phyloP scores from a whole-genome alignment of 768 basidiomycete species.

The Suillus bovinus region DNA sequence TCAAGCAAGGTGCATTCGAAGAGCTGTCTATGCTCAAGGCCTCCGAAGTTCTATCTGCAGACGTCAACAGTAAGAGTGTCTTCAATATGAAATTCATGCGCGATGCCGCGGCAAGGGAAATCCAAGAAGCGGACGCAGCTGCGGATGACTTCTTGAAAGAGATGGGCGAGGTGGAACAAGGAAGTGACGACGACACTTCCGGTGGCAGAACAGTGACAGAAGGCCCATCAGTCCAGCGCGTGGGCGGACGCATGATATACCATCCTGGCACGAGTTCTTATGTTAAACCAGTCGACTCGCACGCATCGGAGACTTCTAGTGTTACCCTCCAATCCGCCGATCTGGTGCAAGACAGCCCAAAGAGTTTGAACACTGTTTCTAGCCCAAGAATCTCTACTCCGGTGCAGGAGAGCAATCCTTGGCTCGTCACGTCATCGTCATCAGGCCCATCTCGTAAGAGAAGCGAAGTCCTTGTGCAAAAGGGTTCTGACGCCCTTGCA shows the following conservation, averaged over 20 bases:
- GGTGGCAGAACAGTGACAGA: slow-evolving; percentile 34
- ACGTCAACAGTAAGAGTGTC: slow-evolving; percentile 60
- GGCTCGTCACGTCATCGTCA: slow-evolving; percentile 55
- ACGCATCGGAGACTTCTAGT: slow-evolving; percentile 62
- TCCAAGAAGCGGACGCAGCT: slow-evolving; percentile 52
- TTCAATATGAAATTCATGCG: slow-evolving; percentile 99
- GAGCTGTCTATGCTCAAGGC: slow-evolving; percentile 60
- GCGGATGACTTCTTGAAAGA: slow-evolving; percentile 76
- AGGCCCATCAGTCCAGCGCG: slow-evolving; percentile 47
- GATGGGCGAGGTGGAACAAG: slow-evolving; percentile 47
- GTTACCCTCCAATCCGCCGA: slow-evolving; percentile 64
- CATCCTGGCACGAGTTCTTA: slow-evolving; percentile 46
- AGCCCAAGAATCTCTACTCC: slow-evolving; percentile 19
- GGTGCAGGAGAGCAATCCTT: slow-evolving; percentile 62
- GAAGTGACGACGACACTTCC: slow-evolving; percentile 30
- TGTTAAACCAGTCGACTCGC: slow-evolving; percentile 28
- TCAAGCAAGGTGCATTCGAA: slow-evolving; percentile 73
- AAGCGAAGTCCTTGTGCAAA: slow-evolving; percentile 72
- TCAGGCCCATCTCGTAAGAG: slow-evolving; percentile 62
- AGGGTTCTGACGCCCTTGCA: slow-evolving; percentile 55
- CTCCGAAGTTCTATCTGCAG: slow-evolving; percentile 31
- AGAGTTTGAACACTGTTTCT: slow-evolving; percentile 13
- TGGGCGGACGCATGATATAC: slow-evolving; percentile 66
- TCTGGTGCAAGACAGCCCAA: slow-evolving; percentile 39
- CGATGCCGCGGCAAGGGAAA: slow-evolving; percentile 77